These are phyloP conservation scores for Trichoderma pleuroti DNA, from an alignment of 2,329 filamentous ascomycete species.

Conservation along the genomic window DNA sequence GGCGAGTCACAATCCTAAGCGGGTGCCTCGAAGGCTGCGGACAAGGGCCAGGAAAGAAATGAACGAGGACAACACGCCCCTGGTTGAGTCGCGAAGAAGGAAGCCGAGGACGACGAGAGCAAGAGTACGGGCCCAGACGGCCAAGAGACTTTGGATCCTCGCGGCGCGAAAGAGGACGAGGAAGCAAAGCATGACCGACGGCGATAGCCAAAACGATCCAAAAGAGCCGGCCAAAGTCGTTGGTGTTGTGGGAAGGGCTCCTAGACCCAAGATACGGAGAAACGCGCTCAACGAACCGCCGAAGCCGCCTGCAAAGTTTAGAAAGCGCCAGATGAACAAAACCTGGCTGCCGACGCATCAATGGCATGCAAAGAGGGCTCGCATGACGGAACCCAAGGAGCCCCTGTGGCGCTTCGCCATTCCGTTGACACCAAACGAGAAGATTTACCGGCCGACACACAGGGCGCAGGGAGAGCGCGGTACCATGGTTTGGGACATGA, in stretches of 20 bases:
- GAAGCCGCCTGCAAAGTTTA: constrained; percentile 62
- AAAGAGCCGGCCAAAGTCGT: constrained; percentile 17
- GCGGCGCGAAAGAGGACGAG: constrained; percentile 52
- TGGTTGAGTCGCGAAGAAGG: constrained; percentile 61
- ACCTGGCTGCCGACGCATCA: constrained; percentile 93
- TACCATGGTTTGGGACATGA: constrained; percentile 86
- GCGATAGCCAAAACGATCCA: not conserved
- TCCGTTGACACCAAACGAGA: constrained; percentile 80
- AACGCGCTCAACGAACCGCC: constrained; percentile 62
- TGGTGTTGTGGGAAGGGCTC: constrained; percentile 27
- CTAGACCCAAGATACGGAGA: constrained; percentile 65
- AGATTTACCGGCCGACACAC: constrained; percentile 85
- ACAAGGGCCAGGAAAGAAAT: constrained; percentile 69
- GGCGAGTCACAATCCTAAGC: constrained; percentile 91
- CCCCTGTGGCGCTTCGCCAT: constrained; percentile 90
- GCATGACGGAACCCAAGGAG: constrained; percentile 74
- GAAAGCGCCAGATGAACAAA: constrained; percentile 82
- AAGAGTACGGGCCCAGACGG: constrained; percentile 70
- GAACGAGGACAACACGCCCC: constrained; percentile 86
- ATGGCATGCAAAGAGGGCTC: constrained; percentile 88
- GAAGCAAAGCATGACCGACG: constrained; percentile 30
- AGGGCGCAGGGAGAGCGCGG: constrained; percentile 72
- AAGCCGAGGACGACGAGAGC: constrained; percentile 57
- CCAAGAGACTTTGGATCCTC: constrained; percentile 64
- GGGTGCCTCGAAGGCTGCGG: constrained; percentile 75